Evolutionary conservation across 495 filamentous ascomycete species (phyloP).

Genomic region (Xylaria telfairii): DNA sequence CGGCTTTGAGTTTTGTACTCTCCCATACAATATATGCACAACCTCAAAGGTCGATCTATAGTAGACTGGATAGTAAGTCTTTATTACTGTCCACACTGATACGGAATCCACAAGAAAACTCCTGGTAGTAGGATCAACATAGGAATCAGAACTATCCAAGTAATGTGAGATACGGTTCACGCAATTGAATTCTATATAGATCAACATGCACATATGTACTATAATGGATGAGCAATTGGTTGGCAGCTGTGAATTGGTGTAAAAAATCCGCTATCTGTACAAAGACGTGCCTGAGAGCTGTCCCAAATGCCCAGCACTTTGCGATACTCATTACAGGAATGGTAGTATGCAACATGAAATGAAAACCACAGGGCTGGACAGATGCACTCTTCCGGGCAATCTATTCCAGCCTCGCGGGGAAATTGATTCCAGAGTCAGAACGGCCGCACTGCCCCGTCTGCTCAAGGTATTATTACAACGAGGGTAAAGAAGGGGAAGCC

Average conservation of each 20-base stretch:
- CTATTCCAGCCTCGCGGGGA: constrained; percentile 22
- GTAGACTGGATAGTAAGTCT: no score
- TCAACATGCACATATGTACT: neutral
- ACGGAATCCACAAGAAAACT: neutral
- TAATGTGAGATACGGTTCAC: neutral
- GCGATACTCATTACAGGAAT: constrained; percentile 22
- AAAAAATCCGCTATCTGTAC: constrained; percentile 40
- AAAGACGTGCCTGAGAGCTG: constrained; percentile 36
- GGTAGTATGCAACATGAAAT: constrained; percentile 25
- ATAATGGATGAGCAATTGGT: constrained; percentile 24
- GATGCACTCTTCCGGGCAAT: neutral
- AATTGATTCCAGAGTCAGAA: constrained; percentile 40
- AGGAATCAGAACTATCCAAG: neutral
- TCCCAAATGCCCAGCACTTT: constrained; percentile 49
- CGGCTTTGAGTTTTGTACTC: neutral
- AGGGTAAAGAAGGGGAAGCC: constrained; percentile 55
- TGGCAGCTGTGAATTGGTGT: constrained; percentile 40
- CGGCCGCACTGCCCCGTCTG: constrained; percentile 45
- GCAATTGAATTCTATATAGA: neutral
- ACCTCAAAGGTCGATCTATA: neutral
- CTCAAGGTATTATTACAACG: constrained; percentile 61
- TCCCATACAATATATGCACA: neutral
- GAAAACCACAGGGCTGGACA: constrained; percentile 34
- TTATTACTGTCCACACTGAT: neutral
- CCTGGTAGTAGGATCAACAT: neutral